Base-by-base conservation (phyloP, 495 filamentous ascomycete genomes). In the Cenococcum geophilum region DNA sequence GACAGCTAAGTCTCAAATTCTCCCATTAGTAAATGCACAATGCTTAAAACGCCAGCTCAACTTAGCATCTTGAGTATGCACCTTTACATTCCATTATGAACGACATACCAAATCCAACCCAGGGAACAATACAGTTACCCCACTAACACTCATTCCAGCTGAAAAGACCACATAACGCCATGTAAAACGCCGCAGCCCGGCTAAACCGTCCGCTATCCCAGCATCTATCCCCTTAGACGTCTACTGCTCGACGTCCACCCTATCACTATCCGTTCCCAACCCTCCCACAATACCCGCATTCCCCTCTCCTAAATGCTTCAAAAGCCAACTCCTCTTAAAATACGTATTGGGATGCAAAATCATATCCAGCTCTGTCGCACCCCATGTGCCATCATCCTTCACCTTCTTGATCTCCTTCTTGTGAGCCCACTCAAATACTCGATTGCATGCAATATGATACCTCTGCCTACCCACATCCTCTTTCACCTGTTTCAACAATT, bases 261-360 rank as follows among this genome's bases (percentile, higher is more conserved):
- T 66, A 16, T 61, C 60, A 18, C 23, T 6, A 52, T 27, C 21
- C 10, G 40, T 18, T n/a, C 27, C 27, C 27, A 6, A 3, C 27
- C 58, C 59, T 20, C 57, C 59, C 35, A 63, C 66, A 1, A 69
- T 37, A 22, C 66, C 66, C 25, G 32, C 66, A 66, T 69, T 69
- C 42, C 66, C 72, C 63, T 74, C 73, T 18, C 77, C 81, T 32
- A 87, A 70, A 68, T 91, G 85, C 80, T 89, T 96, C 50, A 97
- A 74, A 66, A 95, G 66, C 73, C 89, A 97, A 70, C 89, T 92
- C 62, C 92, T 81, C 79, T 93, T 92, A 74, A 97, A 97, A 74
- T 97, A 99, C 58, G 91, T 90, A 73, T 99, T 99, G 10, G 95
- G 95, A 73, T 99, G 95, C 20, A 95, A 86, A 66, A 99, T 97